A percentile compares a stretch with the other conserved stretches of the same genome.
These are phyloP conservation scores for Brassica hybrid DNA, from an alignment of 441 rosid species.

Conservation along the genomic window DNA sequence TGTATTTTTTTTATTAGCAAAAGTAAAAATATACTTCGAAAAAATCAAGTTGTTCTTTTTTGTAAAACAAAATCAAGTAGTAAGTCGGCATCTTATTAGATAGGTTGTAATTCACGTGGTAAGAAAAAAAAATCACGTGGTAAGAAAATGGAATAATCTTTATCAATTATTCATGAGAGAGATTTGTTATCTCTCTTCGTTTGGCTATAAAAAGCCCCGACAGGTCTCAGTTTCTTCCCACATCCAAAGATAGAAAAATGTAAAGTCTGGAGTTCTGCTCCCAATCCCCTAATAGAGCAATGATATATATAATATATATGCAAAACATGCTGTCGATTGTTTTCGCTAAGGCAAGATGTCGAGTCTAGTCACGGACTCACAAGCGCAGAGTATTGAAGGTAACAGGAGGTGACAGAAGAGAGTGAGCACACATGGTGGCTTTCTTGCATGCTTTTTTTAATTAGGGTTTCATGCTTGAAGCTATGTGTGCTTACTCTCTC, in stretches of 20 bases:
- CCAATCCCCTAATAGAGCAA: neutral
- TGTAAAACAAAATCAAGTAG: neutral
- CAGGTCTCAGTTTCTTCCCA: slow-evolving; percentile 47
- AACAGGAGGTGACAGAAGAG: slow-evolving; percentile 53
- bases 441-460: slow-evolving; percentile 44
- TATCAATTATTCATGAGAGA: slow-evolving; percentile 42
- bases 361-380: neutral
- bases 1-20: slow-evolving; percentile 11
- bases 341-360: slow-evolving; percentile 3
- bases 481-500: slow-evolving; percentile 53
- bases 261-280: slow-evolving; percentile 32
- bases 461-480: slow-evolving; percentile 48
- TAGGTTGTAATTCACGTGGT: slow-evolving; percentile 36
- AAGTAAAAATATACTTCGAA: slow-evolving; percentile 1
- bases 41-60: neutral
- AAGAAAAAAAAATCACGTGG: slow-evolving; percentile 29
- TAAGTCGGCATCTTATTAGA: slow-evolving; percentile 10
- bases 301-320: no score
- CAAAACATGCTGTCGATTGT: neutral
- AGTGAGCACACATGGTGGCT: slow-evolving; percentile 54
- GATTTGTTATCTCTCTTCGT: slow-evolving; percentile 13
- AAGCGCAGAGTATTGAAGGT: slow-evolving; percentile 22
- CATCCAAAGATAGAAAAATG: slow-evolving; percentile 43
- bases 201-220: slow-evolving; percentile 64
- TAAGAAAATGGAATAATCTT: slow-evolving; percentile 37